A percentile compares a stretch with the other conserved stretches of the same genome.
These are phyloP conservation scores for Moricandia arvensis DNA, from an alignment of 345 rosid genomes.

Conservation along the genomic window DNA sequence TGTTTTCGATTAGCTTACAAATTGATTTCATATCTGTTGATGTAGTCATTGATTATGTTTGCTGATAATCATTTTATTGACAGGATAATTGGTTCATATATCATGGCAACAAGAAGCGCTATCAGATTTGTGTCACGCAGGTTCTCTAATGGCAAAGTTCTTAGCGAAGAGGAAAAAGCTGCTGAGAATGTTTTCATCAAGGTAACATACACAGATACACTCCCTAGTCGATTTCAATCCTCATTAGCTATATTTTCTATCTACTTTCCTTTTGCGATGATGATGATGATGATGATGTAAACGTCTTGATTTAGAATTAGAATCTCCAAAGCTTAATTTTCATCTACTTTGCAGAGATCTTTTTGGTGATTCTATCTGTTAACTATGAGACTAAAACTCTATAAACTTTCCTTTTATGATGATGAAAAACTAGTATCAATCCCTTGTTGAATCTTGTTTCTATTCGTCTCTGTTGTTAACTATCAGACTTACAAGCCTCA, in stretches of 20 bases:
- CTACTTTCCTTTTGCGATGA: constrained; percentile 3
- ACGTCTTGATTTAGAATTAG: not conserved
- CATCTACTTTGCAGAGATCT: constrained; percentile 13
- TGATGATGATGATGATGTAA: constrained; percentile 22
- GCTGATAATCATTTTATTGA: not conserved
- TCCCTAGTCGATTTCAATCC: not conserved
- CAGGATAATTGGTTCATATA: constrained; percentile 28
- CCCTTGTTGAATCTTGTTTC: constrained; percentile 3
- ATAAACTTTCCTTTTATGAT: not conserved
- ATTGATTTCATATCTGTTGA: not conserved
- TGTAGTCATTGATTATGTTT: not conserved
- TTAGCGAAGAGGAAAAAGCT: constrained; percentile 92
- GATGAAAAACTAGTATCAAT: not conserved
- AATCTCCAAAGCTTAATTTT: not conserved
- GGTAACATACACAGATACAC: constrained; percentile 42
- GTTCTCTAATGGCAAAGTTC: constrained; percentile 71
- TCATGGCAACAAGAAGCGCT: constrained; percentile 64
- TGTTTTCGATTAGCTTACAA: not conserved
- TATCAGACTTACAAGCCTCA: not conserved
- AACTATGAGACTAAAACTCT: not conserved
- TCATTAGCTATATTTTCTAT: not conserved
- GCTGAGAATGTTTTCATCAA: constrained; percentile 92
- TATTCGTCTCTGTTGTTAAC: not conserved
- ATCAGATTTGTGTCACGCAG: constrained; percentile 56
- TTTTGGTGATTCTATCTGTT: not conserved